phyloP scores from a whole-genome alignment of 768 basidiomycete species.

The Vararia minispora region DNA sequence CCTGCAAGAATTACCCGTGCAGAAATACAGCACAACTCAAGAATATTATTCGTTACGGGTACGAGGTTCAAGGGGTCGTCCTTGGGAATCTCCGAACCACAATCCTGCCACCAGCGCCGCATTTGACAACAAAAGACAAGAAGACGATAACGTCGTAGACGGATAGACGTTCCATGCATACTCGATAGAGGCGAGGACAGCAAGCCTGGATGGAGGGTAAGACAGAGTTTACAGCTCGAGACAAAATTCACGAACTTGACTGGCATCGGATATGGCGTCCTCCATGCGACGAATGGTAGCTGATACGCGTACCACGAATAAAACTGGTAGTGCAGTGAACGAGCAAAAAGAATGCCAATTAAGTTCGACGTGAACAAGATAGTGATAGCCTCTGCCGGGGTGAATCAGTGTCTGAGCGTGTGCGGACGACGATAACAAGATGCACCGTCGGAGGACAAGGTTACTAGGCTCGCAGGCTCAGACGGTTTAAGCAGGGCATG shows the following conservation, averaged over 20 bases:
- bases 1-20: too few species aligned
- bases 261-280: constrained; percentile 49
- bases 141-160: constrained; percentile 60
- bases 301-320: constrained; percentile 96
- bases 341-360: constrained; percentile 83
- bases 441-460: constrained; percentile 57
- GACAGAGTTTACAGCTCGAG: constrained; percentile 1
- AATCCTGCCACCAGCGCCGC: constrained; percentile 40
- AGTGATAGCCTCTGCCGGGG: constrained; percentile 54
- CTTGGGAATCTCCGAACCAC: constrained; percentile 38
- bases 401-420: constrained; percentile 10
- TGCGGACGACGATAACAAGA: constrained; percentile 6
- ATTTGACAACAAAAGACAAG: constrained; percentile 41
- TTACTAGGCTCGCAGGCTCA: constrained; percentile 32
- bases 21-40: too few species aligned
- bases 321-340: constrained; percentile 97
- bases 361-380: constrained; percentile 86
- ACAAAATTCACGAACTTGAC: constrained; percentile 41
- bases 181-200: constrained; percentile 53
- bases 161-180: constrained; percentile 87
- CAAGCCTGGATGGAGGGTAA: constrained; percentile 32
- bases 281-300: constrained; percentile 73
- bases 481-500: constrained; percentile 42
- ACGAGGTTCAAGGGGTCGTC: too few species aligned
- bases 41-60: too few species aligned